A percentile compares a stretch with the other conserved stretches of the same genome.
Conservation (phyloP, 805 yeast genomes). For the Schwanniomyces pseudopolymorphus region DNA sequence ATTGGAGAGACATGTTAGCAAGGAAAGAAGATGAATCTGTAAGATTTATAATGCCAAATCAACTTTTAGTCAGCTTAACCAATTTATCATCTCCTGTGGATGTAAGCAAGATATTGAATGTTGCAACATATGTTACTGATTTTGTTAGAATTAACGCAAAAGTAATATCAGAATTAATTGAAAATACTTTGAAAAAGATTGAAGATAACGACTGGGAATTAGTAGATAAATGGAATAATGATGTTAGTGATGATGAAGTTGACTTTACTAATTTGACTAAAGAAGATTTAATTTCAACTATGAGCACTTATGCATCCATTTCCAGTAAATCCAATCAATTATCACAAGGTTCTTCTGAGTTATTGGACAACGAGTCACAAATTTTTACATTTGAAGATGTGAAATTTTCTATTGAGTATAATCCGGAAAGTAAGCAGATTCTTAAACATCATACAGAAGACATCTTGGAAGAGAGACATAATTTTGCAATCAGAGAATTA, state of each 20-base stretch:
- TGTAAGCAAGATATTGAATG: conserved; percentile 51
- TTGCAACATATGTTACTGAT: conserved; percentile 48
- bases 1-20: conserved; percentile 84
- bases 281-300: conserved; percentile 6
- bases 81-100: conserved; percentile 54
- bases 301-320: conserved; percentile 9
- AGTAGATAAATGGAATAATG: conserved; percentile 26
- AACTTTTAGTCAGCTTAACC: conserved; percentile 62
- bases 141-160: conserved; percentile 58
- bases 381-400: conserved; percentile 14
- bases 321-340: conserved; percentile 9
- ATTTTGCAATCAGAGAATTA: conserved; percentile 10
- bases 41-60: conserved; percentile 81
- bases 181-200: conserved; percentile 33
- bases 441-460: conserved; percentile 17
- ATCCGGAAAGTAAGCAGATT: conserved; percentile 10
- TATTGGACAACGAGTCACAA: conserved; percentile 9
- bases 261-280: conserved; percentile 6
- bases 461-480: conserved; percentile 13
- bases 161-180: conserved; percentile 58
- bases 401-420: conserved; percentile 16
- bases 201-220: conserved; percentile 38
- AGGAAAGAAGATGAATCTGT: conserved; percentile 80
- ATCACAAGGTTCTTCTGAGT: conserved; percentile 5
- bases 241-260: conserved; percentile 17